phyloP scores from a whole-genome alignment of 176 grass and related monocot genomes.

The Oryza coarctata region DNA sequence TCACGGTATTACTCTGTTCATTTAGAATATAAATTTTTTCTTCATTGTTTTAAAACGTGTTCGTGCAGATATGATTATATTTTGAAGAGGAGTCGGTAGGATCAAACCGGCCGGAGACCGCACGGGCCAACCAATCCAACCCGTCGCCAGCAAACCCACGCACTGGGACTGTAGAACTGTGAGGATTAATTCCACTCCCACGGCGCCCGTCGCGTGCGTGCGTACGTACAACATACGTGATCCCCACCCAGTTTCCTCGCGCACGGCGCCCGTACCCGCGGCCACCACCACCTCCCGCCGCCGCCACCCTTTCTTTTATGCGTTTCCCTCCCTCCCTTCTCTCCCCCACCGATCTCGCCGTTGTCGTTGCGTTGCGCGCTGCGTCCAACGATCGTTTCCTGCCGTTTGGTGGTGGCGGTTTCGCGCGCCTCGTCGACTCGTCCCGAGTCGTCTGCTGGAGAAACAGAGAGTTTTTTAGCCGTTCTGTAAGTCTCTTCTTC shows the following conservation, averaged over 20 bases:
- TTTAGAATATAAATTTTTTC: too few species aligned
- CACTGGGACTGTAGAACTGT: too few species aligned
- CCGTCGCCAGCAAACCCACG: neutral
- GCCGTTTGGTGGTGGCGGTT: conserved; percentile 26
- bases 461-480: neutral
- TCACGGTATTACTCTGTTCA: too few species aligned
- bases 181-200: conserved; percentile 21
- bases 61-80: too few species aligned
- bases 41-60: too few species aligned
- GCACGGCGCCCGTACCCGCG: conserved; percentile 19
- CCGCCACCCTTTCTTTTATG: conserved; percentile 8
- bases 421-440: neutral
- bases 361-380: neutral
- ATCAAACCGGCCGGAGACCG: neutral
- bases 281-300: neutral
- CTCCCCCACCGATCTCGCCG: conserved; percentile 14
- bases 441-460: neutral
- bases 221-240: neutral
- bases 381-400: conserved; percentile 24
- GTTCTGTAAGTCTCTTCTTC: neutral
- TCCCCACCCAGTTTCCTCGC: neutral
- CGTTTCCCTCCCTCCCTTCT: neutral
- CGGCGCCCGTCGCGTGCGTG: neutral
- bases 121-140: neutral
- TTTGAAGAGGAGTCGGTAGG: too few species aligned